Evolutionary conservation across 495 filamentous ascomycete species (phyloP).

Genomic region (Penicillium waksmanii): DNA sequence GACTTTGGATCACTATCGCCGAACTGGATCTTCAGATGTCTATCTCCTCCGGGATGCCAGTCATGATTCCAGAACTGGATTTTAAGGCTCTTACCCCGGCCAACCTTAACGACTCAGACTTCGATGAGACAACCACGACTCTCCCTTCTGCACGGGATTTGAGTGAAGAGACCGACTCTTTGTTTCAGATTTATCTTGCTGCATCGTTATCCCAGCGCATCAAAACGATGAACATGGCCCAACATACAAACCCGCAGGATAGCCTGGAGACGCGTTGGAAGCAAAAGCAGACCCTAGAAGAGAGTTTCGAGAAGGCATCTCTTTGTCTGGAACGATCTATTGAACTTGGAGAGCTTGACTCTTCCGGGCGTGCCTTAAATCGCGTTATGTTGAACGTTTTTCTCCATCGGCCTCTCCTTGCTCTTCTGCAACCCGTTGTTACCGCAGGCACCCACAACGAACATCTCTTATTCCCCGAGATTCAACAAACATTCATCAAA

Average conservation of each 20-base stretch:
- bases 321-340: conserved; percentile 11
- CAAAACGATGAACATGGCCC: conserved; percentile 17
- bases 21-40: conserved; percentile 48
- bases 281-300: conserved; percentile 18
- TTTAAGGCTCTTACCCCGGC: conserved; percentile 26
- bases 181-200: conserved; percentile 22
- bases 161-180: conserved; percentile 28
- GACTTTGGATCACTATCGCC: conserved; percentile 50
- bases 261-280: conserved; percentile 16
- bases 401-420: conserved; percentile 29
- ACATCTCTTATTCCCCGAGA: conserved; percentile 9
- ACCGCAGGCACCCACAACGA: conserved; percentile 6
- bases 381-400: conserved; percentile 26
- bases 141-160: conserved; percentile 36
- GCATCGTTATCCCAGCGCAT: conserved; percentile 23
- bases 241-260: conserved; percentile 8
- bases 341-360: not conserved
- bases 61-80: conserved; percentile 35
- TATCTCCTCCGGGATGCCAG: conserved; percentile 42
- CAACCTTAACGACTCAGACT: conserved; percentile 48
- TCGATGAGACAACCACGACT: conserved; percentile 37
- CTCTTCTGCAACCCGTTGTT: conserved; percentile 25
- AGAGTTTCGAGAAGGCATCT: conserved; percentile 17
- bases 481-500: conserved; percentile 24
- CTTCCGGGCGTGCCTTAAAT: conserved; percentile 14